Evolutionary conservation across 192 early-diverging fungal genomes (phyloP), one percentile per base, ranked within the genome.

Genomic region (Rhizophagus clarus): DNA sequence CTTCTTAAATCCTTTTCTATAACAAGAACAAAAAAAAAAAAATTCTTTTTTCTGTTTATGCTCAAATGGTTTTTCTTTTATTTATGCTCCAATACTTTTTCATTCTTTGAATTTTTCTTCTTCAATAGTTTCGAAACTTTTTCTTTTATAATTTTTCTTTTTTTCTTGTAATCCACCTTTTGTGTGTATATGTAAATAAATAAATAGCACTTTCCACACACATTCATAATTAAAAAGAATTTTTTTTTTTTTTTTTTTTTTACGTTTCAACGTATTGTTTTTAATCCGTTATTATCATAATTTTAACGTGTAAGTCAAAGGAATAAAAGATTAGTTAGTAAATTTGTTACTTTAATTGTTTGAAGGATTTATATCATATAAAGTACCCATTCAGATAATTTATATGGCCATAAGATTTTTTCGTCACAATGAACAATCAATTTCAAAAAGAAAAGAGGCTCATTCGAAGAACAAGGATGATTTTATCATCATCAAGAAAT

Each of bases 381-480:
- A 66, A 71, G 11, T 12, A 42, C 42, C 69, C 28, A 12, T 34
- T 37, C 22, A 71, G 22, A n/a, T 34, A 20, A n/a, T 28, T n/a
- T n/a, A 34, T 71, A 37, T 34, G 22, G 29, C 69, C 34, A 12
- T 15, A 14, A 31, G 24, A 66, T 2, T 66, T 66, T 64, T 66
- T 66, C 64, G 24, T 66, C 31, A 29, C 24, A 26, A 31, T 66
- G 12, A 31, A 29, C 64, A 15, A 12, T 26, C 61, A 24, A 22
- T 69, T 31, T 29, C 34, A 3, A 34, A 34, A 34, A 34, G 11
- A 49, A 49, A 15, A 14, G 6, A 8, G 17, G 28, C 3, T 37
- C 34, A 37, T 37, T 71, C 69, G 42, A 71, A 71, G 69, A 71
- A 71, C 69, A 71, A 71, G 69, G 69, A 71, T 71, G 69, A 71